Percentiles rank a stretch among this genome's conserved stretches.
Evolutionary conservation across 257 asterid genomes (phyloP).

Genomic region (Marsdenia floribunda): DNA sequence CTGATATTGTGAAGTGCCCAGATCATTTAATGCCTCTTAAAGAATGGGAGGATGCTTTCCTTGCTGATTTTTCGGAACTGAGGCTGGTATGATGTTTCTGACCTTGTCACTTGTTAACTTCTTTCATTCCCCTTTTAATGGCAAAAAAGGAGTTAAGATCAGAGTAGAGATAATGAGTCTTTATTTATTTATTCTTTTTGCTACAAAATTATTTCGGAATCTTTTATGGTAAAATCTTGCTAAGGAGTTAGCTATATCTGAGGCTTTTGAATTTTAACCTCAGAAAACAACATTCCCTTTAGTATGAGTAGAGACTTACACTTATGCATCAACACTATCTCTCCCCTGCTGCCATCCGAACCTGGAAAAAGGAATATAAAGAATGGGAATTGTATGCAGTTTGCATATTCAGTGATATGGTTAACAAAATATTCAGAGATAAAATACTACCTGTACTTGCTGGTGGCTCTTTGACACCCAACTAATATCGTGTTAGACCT

Average conservation of each 20-base stretch:
- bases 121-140: slow-evolving; percentile 7
- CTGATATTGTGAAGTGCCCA: slow-evolving; percentile 71
- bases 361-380: background rate
- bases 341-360: background rate
- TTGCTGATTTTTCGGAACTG: slow-evolving; percentile 73
- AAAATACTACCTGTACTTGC: background rate
- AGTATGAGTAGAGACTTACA: background rate
- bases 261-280: background rate
- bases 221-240: background rate
- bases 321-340: background rate
- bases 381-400: background rate
- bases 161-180: background rate
- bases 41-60: slow-evolving; percentile 92
- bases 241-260: background rate
- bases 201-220: background rate
- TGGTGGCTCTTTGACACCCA: background rate
- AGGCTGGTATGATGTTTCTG: slow-evolving; percentile 46
- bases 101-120: background rate
- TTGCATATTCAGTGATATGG: background rate
- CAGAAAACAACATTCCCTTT: background rate
- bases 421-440: background rate
- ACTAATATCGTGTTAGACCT: background rate
- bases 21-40: slow-evolving; percentile 70
- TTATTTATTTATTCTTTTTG: background rate
- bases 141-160: background rate